Evolutionary conservation across 371 early-diverging fungal genomes (phyloP), one percentile per base, ranked within the genome.

Genomic region (Mortierella sp.): DNA sequence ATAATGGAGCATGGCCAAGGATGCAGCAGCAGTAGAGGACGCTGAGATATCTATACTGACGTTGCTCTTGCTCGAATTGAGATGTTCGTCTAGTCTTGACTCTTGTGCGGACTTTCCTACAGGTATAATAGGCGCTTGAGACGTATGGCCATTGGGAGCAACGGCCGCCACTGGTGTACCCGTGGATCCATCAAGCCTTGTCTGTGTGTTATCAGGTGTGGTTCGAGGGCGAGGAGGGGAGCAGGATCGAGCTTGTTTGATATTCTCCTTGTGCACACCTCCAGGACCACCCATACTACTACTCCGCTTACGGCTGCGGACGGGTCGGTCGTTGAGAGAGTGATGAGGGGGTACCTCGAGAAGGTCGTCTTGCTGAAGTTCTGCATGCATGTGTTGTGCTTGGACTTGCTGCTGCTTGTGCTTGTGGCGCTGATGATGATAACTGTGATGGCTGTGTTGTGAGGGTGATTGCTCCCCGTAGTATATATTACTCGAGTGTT

Each of bases 241-340:
- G 48, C 80, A 75, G 21, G 80, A 71, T 54, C 81, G 76, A 11
- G 73, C 73, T 14, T 57, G 74, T 73, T 76, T 80, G 68, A 68
- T 19, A 28, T 63, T 78, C n/a, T 72, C 80, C 24, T 47, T 76
- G 26, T 54, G 55, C 3, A 71, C 47, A 55, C 65, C 26, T 16
- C 65, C 70, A 10, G 72, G 77, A n/a, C 73, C 73, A 55, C 47
- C 48, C 75, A 72, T 75, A 9, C 80, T 80, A 26, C 80, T 80
- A 34, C 72, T 80, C 31, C 80, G 44, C 45, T 76, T 76, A 16
- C 68, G 55, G 31, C 57, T 73, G n/a, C 70, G 68, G 1, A 31
- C 52, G 6, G 55, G 16, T 31, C 45, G 77, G 3, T 63, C 55
- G 11, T 45, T 31, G 34, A 21, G 63, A 63, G 63, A 14, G 28